Evolutionary conservation across 768 basidiomycete species (phyloP).

Genomic region (Psilocybe cubensis): DNA sequence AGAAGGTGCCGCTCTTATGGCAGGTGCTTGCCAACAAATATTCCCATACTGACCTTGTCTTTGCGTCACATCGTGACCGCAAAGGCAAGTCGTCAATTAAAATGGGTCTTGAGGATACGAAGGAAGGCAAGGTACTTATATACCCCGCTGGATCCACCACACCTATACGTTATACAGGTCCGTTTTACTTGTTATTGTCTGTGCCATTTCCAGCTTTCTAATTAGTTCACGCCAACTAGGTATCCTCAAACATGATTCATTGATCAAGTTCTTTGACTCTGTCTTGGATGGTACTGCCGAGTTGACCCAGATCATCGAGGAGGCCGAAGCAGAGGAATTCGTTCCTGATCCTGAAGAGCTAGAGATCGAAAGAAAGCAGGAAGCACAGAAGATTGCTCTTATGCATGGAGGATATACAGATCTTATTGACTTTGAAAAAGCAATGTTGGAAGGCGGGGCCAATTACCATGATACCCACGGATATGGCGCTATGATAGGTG

Average conservation of each 20-base stretch:
- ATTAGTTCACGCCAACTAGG: constrained; percentile 42
- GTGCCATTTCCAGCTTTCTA: too few relatives aligned
- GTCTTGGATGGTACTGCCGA: constrained; percentile 71
- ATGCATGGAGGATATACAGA: constrained; percentile 54
- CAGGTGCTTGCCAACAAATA: constrained; percentile 78
- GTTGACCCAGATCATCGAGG: constrained; percentile 45
- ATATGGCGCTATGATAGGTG: constrained; percentile 45
- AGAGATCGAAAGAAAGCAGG: constrained; percentile 54
- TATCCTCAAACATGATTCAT: constrained; percentile 69
- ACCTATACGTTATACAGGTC: constrained; percentile 72
- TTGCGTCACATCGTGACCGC: constrained; percentile 69
- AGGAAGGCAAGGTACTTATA: constrained; percentile 69
- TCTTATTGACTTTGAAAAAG: constrained; percentile 56
- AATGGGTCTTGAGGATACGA: constrained; percentile 62
- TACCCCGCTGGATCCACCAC: constrained; percentile 65
- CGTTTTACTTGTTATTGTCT: neutral
- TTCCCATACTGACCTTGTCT: constrained; percentile 54
- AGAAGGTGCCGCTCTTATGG: constrained; percentile 80
- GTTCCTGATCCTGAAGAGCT: constrained; percentile 40
- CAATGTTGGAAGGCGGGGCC: constrained; percentile 43
- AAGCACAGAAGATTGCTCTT: constrained; percentile 55
- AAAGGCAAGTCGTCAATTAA: constrained; percentile 60
- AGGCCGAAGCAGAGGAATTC: constrained; percentile 44
- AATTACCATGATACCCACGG: constrained; percentile 49
- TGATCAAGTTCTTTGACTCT: constrained; percentile 75